These are phyloP conservation scores for Tuber brumale DNA, from an alignment of 495 filamentous ascomycete genomes.

Conservation along the genomic window DNA sequence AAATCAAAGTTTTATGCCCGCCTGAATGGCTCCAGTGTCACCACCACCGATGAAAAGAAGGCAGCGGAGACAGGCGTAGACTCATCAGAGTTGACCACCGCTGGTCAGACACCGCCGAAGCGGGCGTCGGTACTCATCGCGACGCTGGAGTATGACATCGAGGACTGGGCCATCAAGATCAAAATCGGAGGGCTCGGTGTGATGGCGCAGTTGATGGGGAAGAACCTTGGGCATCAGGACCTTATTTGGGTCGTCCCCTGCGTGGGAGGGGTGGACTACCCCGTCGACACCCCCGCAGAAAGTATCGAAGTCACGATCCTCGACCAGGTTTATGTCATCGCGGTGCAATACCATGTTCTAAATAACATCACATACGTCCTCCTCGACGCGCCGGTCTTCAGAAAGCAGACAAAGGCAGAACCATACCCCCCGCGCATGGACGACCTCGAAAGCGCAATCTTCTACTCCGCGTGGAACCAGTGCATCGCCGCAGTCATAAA, in stretches of 20 bases:
- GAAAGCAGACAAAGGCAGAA: slow-evolving; percentile 59
- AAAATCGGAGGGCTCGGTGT: slow-evolving; percentile 69
- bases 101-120: slow-evolving; percentile 23
- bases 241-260: slow-evolving; percentile 73
- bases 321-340: slow-evolving; percentile 57
- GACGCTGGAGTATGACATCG: slow-evolving; percentile 69
- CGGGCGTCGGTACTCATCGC: slow-evolving; percentile 58
- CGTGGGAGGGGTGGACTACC: slow-evolving; percentile 62
- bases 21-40: background rate
- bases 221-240: slow-evolving; percentile 60
- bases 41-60: slow-evolving; percentile 19
- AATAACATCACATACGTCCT: slow-evolving; percentile 69
- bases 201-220: slow-evolving; percentile 65
- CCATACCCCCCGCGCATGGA: slow-evolving; percentile 71
- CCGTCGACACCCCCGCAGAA: slow-evolving; percentile 52
- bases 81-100: slow-evolving; percentile 14
- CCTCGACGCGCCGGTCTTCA: slow-evolving; percentile 64
- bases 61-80: slow-evolving; percentile 21
- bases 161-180: slow-evolving; percentile 65
- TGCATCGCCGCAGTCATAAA: slow-evolving; percentile 60
- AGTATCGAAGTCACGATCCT: slow-evolving; percentile 62
- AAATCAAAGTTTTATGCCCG: slow-evolving; percentile 31
- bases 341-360: slow-evolving; percentile 59
- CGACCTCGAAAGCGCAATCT: slow-evolving; percentile 63
- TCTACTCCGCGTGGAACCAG: slow-evolving; percentile 69